Evolutionary conservation across 768 basidiomycete species (phyloP), one percentile per base, ranked within the genome.

Genomic region (Xanthoconium purpureum): DNA sequence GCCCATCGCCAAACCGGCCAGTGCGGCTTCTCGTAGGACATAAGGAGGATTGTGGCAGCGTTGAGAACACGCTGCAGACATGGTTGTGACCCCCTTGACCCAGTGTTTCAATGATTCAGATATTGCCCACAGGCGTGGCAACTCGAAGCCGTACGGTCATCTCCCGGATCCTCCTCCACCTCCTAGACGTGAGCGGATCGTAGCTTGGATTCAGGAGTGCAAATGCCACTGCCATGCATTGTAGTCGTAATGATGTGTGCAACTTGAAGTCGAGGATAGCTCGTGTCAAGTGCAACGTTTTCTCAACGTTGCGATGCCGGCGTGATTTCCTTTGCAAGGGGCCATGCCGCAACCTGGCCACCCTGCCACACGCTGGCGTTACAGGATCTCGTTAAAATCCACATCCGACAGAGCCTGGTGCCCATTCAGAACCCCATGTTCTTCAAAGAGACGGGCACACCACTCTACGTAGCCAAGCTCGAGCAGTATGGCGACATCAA

Each of bases 1-100:
- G 80, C 91, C 89, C 1, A 77, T 91, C 40, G 75, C 79, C 46
- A 72, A 71, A 47, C 66, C 60, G 3, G 62, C 47, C 20, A 68
- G 61, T 60, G 53, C 60, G 32, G 59, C 61, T 50, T 65, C 66
- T 49, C 56, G 59, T 36, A 63, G 51, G 55, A 39, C 39, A 50
- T 66, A 29, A 47, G 3, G 12, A 42, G 13, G 11, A 15, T 12
- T 35, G 12, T 35, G 33, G 33, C 33, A 35, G 33, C 33, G 24
- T 24, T 24, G 12, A 35, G 9, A 8, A 35, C 33, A 12, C 33
- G 33, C 33, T 35, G 33, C 6, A 35, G 33, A 12, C 24, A 24
- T 24, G 24, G 54, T 37, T 35, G 58, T 51, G 55, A 40, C n/a
- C 38, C 60, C 65, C 57, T 64, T 46, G 58, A 56, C 66, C 66